These are phyloP conservation scores for Xylariaceae sp. DNA, from an alignment of 2,329 filamentous ascomycete species.

Conservation along the genomic window DNA sequence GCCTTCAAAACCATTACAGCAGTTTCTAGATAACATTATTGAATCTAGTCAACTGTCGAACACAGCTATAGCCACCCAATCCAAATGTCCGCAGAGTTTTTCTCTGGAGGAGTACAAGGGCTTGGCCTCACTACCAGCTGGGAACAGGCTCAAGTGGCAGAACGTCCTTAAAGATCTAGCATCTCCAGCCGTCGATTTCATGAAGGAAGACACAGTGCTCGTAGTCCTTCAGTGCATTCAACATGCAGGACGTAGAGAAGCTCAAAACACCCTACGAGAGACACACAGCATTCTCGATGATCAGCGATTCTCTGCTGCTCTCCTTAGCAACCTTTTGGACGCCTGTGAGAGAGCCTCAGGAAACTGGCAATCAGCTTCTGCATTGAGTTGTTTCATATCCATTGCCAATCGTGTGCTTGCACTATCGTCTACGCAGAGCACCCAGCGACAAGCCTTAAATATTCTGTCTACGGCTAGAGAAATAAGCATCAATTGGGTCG, in stretches of 20 bases:
- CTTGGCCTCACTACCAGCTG: slow-evolving; percentile 56
- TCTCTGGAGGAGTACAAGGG: slow-evolving; percentile 61
- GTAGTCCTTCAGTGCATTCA: slow-evolving; percentile 57
- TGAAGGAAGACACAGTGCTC: slow-evolving; percentile 53
- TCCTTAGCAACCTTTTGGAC: slow-evolving; percentile 45
- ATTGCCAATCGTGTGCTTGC: slow-evolving; percentile 53
- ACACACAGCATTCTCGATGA: slow-evolving; percentile 48
- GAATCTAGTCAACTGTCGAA: slow-evolving; percentile 51
- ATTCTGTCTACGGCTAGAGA: slow-evolving; percentile 44
- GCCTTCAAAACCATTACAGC: slow-evolving; percentile 43
- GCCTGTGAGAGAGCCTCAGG: slow-evolving; percentile 47
- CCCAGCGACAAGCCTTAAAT: slow-evolving; percentile 39
- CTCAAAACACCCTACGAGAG: slow-evolving; percentile 32
- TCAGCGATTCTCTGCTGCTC: slow-evolving; percentile 39
- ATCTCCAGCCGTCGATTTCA: slow-evolving; percentile 56
- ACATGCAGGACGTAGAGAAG: slow-evolving; percentile 51
- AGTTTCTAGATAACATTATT: slow-evolving; percentile 47
- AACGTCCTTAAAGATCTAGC: slow-evolving; percentile 62
- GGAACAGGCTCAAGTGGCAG: slow-evolving; percentile 58
- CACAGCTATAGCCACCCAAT: slow-evolving; percentile 57
- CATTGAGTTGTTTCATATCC: slow-evolving; percentile 48
- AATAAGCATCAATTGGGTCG: slow-evolving; percentile 50
- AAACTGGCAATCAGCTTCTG: slow-evolving; percentile 59
- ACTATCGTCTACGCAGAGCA: slow-evolving; percentile 36
- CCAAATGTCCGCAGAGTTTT: slow-evolving; percentile 54